Percentiles rank a stretch among this genome's conserved stretches.
Conservation (phyloP, 2,329 filamentous ascomycete species). For the Lachnellula willkommii region DNA sequence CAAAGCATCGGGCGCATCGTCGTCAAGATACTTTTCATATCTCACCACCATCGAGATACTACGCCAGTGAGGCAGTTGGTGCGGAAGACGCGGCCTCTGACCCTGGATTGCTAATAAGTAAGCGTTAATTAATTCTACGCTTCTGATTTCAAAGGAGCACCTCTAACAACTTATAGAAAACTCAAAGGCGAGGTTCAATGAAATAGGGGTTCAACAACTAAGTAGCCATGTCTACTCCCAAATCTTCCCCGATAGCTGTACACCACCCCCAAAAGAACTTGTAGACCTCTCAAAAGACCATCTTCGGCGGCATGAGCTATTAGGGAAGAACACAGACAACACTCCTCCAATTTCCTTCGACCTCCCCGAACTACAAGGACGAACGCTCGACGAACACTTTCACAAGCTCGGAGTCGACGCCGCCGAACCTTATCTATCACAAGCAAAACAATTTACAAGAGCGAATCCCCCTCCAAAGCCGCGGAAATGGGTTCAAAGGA, state of each 20-base stretch:
- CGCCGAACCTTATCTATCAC: conserved; percentile 74
- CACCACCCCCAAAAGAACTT: conserved; percentile 62
- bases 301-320: conserved; percentile 74
- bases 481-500: conserved; percentile 67
- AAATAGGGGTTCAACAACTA: conserved; percentile 91
- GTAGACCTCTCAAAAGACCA: conserved; percentile 78
- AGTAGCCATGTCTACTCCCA: conserved; percentile 78
- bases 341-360: conserved; percentile 76
- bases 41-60: conserved; percentile 41
- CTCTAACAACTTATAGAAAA: conserved; percentile 18
- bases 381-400: conserved; percentile 89
- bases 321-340: conserved; percentile 84
- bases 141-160: not conserved
- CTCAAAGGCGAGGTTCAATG: conserved; percentile 70
- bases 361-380: conserved; percentile 71
- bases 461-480: conserved; percentile 55
- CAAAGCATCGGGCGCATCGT: conserved; percentile 41
- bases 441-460: conserved; percentile 69
- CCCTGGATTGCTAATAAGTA: conserved; percentile 15
- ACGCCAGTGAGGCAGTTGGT: conserved; percentile 19
- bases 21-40: conserved; percentile 27
- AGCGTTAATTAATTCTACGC: conserved; percentile 1
- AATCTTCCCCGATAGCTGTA: conserved; percentile 60
- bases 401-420: conserved; percentile 79
- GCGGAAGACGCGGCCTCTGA: conserved; percentile 1